Evolutionary conservation across 495 filamentous ascomycete species (phyloP).

Genomic region (Penicillium chermesinum): DNA sequence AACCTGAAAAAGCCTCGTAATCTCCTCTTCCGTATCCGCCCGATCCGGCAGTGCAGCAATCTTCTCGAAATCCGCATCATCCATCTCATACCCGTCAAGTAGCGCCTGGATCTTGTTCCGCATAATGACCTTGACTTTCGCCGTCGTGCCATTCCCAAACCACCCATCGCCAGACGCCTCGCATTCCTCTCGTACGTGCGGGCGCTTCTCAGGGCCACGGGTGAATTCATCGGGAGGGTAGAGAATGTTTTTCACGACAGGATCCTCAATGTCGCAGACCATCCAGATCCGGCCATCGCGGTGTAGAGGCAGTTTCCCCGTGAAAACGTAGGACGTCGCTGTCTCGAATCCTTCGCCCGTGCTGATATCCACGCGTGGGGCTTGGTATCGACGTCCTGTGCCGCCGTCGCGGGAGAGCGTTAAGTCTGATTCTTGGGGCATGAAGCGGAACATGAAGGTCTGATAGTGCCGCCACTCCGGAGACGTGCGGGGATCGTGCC

Average conservation of each 20-base stretch:
- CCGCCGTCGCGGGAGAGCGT: conserved; percentile 60
- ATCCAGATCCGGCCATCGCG: conserved; percentile 86
- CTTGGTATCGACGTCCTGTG: conserved; percentile 46
- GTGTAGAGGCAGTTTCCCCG: conserved; percentile 58
- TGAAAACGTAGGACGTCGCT: conserved; percentile 62
- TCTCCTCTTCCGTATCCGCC: conserved; percentile 23
- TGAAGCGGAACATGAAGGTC: conserved; percentile 71
- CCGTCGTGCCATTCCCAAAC: conserved; percentile 71
- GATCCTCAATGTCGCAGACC: conserved; percentile 85
- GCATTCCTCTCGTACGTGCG: conserved; percentile 25
- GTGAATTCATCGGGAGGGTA: conserved; percentile 13
- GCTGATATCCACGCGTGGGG: conserved; percentile 16
- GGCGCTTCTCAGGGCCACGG: not conserved
- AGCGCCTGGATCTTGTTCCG: conserved; percentile 64
- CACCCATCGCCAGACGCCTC: conserved; percentile 68
- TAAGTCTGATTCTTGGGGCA: conserved; percentile 74
- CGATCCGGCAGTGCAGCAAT: conserved; percentile 43
- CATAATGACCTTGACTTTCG: conserved; percentile 81
- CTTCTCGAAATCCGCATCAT: conserved; percentile 47
- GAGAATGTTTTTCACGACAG: conserved; percentile 19
- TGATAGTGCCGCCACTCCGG: conserved; percentile 76
- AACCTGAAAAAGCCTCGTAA: conserved; percentile 25
- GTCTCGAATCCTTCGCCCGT: conserved; percentile 4
- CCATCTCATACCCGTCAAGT: conserved; percentile 31
- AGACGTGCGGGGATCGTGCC: conserved; percentile 75